Evolutionary conservation across 2,329 filamentous ascomycete genomes (phyloP), one percentile per base, ranked within the genome.

Genomic region (Camillea tinctor): DNA sequence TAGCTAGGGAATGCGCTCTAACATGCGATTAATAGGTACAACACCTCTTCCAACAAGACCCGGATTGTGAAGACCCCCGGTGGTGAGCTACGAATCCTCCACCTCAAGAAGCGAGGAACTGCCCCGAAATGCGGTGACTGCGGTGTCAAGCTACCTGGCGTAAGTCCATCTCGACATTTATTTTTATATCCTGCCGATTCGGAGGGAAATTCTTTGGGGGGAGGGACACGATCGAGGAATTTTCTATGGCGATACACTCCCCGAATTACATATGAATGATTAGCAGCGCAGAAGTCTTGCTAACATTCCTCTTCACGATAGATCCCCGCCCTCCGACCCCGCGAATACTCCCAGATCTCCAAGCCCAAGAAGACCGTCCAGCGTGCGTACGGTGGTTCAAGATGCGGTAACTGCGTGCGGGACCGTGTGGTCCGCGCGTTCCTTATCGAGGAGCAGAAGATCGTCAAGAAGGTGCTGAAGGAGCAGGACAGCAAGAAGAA

Each of bases 391-490:
- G 93, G 95, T 80, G 95, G 95, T 77, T 97, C 93, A 75, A 92
- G 95, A 88, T 99, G 95, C 86, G 93, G 91, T 78, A 95, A 92
- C 87, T 99, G 95, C 82, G 95, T 99, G 73, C 93, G 94, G 81
- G 95, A 99, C 86, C 91, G 95, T 74, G 92, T 99, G 73, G 92
- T 97, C 73, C 92, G 95, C 74, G 95, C 95, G 68, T 99, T 99
- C 90, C 84, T 99, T 80, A 98, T 99, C 71, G 96, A 99, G 87
- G 95, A 99, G 89, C 95, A 99, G 88, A 99, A 99, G 92, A 98
- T 99, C 75, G 95, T 99, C 83, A 99, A 99, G 93, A 99, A 99
- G 92, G 95, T 99, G 75, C 88, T 98, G 80, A 97, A 97, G 91
- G 94, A 98, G 87, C 92, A 96, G 84, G 90, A 81, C 75, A 79